These are phyloP conservation scores for Edaphochlamys debaryana DNA, from an alignment of 139 green algal genomes.

Conservation along the genomic window DNA sequence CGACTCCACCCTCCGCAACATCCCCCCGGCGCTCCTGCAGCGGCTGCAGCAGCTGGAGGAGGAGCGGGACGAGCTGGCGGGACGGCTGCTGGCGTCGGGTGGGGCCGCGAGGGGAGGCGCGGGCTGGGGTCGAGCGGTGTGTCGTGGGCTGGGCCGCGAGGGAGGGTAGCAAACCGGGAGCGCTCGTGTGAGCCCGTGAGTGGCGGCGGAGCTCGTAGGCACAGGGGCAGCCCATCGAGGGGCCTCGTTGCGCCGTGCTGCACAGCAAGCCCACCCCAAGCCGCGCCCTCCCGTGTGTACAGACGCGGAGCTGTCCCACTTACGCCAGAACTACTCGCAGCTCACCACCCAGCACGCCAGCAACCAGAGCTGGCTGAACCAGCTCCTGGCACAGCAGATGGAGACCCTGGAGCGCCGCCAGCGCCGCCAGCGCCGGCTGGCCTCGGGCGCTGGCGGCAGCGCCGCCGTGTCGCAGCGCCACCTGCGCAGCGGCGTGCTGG, in stretches of 20 bases:
- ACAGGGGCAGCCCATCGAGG: neutral
- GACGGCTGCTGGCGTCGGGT: slow-evolving; percentile 22
- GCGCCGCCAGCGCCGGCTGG: neutral
- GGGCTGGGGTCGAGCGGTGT: neutral
- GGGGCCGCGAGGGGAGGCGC: neutral
- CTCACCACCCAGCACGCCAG: slow-evolving; percentile 12
- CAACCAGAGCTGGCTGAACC: slow-evolving; percentile 36
- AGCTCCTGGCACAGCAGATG: slow-evolving; percentile 5
- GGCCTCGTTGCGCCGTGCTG: too few relatives aligned
- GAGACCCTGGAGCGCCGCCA: neutral
- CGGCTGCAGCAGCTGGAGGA: slow-evolving; percentile 38
- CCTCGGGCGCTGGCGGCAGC: neutral
- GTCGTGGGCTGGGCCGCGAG: too few relatives aligned
- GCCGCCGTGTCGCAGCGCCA: neutral
- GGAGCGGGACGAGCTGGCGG: slow-evolving; percentile 39
- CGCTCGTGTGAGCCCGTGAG: too few relatives aligned
- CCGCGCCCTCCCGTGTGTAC: too few relatives aligned
- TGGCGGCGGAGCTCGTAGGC: too few relatives aligned
- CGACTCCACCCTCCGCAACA: neutral
- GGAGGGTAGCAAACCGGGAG: too few relatives aligned
- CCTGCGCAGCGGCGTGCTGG: too few relatives aligned
- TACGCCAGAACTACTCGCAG: slow-evolving; percentile 16
- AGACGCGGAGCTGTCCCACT: slow-evolving; percentile 14
- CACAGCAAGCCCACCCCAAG: too few relatives aligned
- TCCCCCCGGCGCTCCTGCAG: slow-evolving; percentile 16